These are phyloP conservation scores for Tylopilus vinaceipallidus DNA, from an alignment of 768 basidiomycete genomes.

Conservation along the genomic window DNA sequence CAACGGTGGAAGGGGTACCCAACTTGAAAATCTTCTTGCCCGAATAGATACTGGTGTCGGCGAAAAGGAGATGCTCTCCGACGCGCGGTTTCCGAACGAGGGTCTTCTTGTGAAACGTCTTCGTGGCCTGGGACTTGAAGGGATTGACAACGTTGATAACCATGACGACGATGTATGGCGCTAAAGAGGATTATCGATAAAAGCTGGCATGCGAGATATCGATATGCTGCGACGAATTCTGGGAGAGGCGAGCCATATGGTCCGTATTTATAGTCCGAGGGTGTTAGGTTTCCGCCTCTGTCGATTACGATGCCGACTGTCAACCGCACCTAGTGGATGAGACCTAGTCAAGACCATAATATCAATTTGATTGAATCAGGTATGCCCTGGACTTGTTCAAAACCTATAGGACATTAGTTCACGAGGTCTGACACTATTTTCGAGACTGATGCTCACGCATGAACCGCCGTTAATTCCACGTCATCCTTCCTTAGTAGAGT, in stretches of 20 bases:
- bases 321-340: constrained; percentile 7
- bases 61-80: neutral
- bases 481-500: neutral
- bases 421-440: neutral
- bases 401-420: neutral
- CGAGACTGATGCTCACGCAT: too few species aligned
- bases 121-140: constrained; percentile 13
- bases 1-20: neutral
- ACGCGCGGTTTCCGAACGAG: neutral
- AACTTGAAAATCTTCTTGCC: constrained; percentile 11
- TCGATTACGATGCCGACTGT: constrained; percentile 7
- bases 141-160: constrained; percentile 6
- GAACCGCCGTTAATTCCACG: neutral
- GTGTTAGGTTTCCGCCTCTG: constrained; percentile 6
- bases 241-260: neutral
- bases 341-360: constrained; percentile 1
- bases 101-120: constrained; percentile 5
- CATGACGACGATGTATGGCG: constrained; percentile 11
- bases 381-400: neutral
- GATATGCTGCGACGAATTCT: constrained; percentile 1
- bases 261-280: constrained; percentile 9
- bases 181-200: constrained; percentile 2
- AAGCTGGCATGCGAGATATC: neutral
- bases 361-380: neutral
- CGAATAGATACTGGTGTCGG: neutral